Evolutionary conservation across 1,139 yeast species (phyloP).

Genomic region (Saccharomyces uvarum): DNA sequence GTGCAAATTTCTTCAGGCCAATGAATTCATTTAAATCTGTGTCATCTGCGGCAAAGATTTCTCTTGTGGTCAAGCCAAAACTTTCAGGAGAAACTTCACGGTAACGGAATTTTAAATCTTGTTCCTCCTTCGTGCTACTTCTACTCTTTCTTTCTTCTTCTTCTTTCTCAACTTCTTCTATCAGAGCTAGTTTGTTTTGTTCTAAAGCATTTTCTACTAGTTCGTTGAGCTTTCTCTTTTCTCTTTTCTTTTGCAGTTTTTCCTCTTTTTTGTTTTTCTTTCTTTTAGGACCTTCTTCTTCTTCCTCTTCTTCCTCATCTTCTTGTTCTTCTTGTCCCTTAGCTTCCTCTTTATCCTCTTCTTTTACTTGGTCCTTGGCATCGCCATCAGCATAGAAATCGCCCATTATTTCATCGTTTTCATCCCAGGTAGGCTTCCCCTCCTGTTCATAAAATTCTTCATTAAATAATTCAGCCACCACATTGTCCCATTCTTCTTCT

Average conservation of each 20-base stretch:
- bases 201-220: slow-evolving; percentile 70
- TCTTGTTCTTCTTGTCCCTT: slow-evolving; percentile 25
- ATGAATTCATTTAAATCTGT: slow-evolving; percentile 71
- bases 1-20: slow-evolving; percentile 88
- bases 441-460: slow-evolving; percentile 68
- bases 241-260: slow-evolving; percentile 56
- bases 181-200: slow-evolving; percentile 39
- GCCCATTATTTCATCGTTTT: slow-evolving; percentile 41
- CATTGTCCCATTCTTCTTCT: slow-evolving; percentile 84
- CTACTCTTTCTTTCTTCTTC: slow-evolving; percentile 47
- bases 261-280: slow-evolving; percentile 47
- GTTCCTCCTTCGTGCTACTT: slow-evolving; percentile 35
- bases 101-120: slow-evolving; percentile 60
- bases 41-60: slow-evolving; percentile 86
- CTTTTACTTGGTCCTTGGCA: slow-evolving; percentile 20
- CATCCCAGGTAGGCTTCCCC: slow-evolving; percentile 51
- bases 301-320: slow-evolving; percentile 29
- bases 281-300: slow-evolving; percentile 35
- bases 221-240: slow-evolving; percentile 51
- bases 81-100: slow-evolving; percentile 94
- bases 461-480: slow-evolving; percentile 77
- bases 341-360: slow-evolving; percentile 15
- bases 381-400: slow-evolving; percentile 24
- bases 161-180: slow-evolving; percentile 56
- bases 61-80: slow-evolving; percentile 79